phyloP scores from a whole-genome alignment of 208 protist species.

The Leishmania turanica region DNA sequence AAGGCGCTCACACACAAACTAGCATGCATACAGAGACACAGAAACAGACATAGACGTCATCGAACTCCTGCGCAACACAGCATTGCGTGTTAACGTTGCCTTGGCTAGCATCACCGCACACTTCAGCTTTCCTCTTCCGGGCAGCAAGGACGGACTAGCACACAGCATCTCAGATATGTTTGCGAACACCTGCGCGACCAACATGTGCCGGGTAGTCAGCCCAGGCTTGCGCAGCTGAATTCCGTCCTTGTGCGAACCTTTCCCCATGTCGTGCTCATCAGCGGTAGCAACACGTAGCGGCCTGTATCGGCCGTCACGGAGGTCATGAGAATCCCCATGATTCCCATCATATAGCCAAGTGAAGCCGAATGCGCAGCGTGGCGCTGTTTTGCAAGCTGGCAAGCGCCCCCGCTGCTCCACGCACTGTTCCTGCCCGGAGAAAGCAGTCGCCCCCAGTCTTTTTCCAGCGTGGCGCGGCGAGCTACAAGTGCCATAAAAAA shows the following conservation, averaged over 20 bases:
- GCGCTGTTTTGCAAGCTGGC: constrained; percentile 24
- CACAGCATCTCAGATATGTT: constrained; percentile 22
- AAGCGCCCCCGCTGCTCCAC: constrained; percentile 11
- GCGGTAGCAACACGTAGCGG: constrained; percentile 35
- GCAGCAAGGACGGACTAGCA: constrained; percentile 9
- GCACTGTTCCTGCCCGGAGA: constrained; percentile 7
- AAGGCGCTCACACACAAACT: background rate
- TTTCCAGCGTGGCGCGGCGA: constrained; percentile 27
- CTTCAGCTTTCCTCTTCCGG: background rate
- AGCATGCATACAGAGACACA: background rate
- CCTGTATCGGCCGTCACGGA: constrained; percentile 30
- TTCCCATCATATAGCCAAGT: constrained; percentile 24
- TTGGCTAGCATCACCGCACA: background rate
- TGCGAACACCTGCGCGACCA: constrained; percentile 7
- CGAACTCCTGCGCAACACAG: background rate
- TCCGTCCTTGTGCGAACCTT: constrained; percentile 25
- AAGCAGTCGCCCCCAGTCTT: constrained; percentile 20
- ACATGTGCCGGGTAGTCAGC: background rate
- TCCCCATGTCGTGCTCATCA: constrained; percentile 34
- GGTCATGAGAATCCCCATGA: constrained; percentile 24
- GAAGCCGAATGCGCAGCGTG: constrained; percentile 23
- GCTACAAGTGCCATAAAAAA: constrained; percentile 30
- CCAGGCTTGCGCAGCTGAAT: constrained; percentile 13
- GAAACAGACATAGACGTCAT: background rate
- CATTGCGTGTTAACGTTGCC: background rate